Conservation (phyloP, 805 yeast genomes). For the Saccharomycopsis javanensis region DNA sequence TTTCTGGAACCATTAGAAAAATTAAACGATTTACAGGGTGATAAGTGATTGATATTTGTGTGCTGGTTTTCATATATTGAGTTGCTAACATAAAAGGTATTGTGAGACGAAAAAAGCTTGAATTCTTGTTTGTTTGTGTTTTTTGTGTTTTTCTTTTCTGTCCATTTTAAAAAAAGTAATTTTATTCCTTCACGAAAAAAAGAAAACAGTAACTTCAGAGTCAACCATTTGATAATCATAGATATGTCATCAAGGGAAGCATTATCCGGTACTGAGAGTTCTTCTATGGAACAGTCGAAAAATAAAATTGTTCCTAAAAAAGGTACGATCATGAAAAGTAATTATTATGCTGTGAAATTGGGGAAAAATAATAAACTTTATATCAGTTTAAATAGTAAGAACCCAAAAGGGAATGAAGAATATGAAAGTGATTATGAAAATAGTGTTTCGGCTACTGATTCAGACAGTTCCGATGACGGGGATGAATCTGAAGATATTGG, state of each 20-base stretch:
- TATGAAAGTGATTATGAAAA: neutral
- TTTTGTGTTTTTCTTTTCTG: neutral
- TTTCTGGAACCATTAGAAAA: too few species aligned
- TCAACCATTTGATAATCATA: too few species aligned
- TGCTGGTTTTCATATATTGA: neutral
- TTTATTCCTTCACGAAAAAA: neutral
- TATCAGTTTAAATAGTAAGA: neutral
- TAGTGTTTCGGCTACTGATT: neutral
- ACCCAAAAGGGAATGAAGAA: neutral
- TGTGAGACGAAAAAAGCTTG: too few species aligned
- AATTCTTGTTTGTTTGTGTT: neutral
- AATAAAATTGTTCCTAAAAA: neutral
- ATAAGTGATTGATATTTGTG: neutral
- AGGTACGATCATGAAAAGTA: neutral
- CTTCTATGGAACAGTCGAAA: neutral
- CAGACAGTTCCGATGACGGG: neutral
- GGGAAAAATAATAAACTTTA: neutral
- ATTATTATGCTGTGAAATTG: neutral
- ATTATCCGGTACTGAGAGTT: neutral
- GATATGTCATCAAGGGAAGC: neutral
- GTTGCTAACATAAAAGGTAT: neutral
- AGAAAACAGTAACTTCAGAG: neutral
- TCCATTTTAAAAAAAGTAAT: neutral
- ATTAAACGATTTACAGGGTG: neutral
- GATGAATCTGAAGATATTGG: constrained; percentile 1